Percentiles rank a stretch among this genome's conserved stretches.
These are phyloP conservation scores for Piromyces finnis DNA, from an alignment of 192 early-diverging fungal species.

Conservation along the genomic window DNA sequence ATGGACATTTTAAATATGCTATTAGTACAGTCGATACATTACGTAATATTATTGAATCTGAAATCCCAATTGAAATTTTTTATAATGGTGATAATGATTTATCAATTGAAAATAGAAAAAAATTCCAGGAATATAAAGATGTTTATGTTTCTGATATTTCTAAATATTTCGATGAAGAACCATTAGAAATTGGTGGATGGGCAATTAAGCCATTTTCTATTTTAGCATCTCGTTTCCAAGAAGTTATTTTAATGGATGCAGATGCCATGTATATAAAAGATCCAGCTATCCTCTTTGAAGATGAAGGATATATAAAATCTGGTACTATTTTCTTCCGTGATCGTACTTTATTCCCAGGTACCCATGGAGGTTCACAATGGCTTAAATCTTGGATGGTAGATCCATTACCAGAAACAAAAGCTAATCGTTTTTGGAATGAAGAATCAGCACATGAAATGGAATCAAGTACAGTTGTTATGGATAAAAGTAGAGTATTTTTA, in stretches of 20 bases:
- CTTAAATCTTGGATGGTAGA: slow-evolving; percentile 25
- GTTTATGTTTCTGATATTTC: not conserved
- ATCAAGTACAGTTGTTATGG: slow-evolving; percentile 33
- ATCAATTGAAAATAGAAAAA: not conserved
- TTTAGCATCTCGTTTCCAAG: slow-evolving; percentile 34
- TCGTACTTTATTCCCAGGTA: slow-evolving; percentile 23
- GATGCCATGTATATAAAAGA: slow-evolving; percentile 45
- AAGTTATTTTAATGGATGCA: slow-evolving; percentile 49
- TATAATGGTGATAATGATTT: not conserved
- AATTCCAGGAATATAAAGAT: not conserved
- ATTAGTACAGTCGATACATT: slow-evolving; percentile 17
- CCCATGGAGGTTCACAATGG: slow-evolving; percentile 15
- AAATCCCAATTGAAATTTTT: not conserved
- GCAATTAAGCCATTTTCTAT: slow-evolving; percentile 49
- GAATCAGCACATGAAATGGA: slow-evolving; percentile 21
- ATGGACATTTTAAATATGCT: slow-evolving; percentile 19
- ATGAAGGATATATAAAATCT: slow-evolving; percentile 21
- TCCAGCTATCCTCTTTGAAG: slow-evolving; percentile 27
- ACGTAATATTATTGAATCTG: slow-evolving; percentile 10
- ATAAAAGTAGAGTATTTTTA: slow-evolving; percentile 25
- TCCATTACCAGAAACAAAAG: slow-evolving; percentile 12
- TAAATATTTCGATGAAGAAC: not conserved
- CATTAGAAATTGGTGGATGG: slow-evolving; percentile 31
- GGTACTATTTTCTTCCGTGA: slow-evolving; percentile 45
- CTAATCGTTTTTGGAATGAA: not conserved